Base-by-base conservation (phyloP, 441 rosid species). In the Gossypium armourianum region DNA sequence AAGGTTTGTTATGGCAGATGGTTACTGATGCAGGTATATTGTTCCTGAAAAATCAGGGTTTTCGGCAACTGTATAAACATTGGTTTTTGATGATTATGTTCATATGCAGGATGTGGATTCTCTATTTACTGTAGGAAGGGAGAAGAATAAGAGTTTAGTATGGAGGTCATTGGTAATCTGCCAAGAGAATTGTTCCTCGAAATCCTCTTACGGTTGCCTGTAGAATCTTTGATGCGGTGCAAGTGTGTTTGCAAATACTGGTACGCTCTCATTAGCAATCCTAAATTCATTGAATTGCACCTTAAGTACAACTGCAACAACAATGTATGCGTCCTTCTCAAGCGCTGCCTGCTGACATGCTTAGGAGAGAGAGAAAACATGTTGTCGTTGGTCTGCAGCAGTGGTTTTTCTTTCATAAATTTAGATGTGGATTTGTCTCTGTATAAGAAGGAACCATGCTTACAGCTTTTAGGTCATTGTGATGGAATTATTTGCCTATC, bases 301-400 rank as follows among this genome's bases (percentile, higher is more conserved):
- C 69, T 64, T 21, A 45, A 64, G 12, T 64, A 45, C 54, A 64
- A 64, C 55, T 45, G 69, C 55, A 64, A 45, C 69, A 64, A 64
- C 69, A 64, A 64, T 64, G 69, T 45, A 45, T 64, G 69, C 6
- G 69, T 64, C 55, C 69, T 64, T 21, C 69, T 64, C 32, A 64
- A 64, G 69, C 69, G 69, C 32, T 64, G 69, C 69, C 69, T 64
- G 21, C 55, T 64, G 54, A 64, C 69, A 20, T 64, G 69, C 69
- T 45, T 64, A 45, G 69, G 69, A 2, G 36, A 64, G 69, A 64
- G n/a, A 45, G 69, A 64, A 45, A 64, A 64, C 0, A 12, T 64
- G 55, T 45, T 64, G 19, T 64, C 69, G 0, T n/a, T 21, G 55
- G 69, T 64, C 19, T 64, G 69, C 69, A 20, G 69, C 69, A 45